These are phyloP conservation scores for Saccharomycopsis sp. DNA, from an alignment of 805 yeast species.

Conservation along the genomic window DNA sequence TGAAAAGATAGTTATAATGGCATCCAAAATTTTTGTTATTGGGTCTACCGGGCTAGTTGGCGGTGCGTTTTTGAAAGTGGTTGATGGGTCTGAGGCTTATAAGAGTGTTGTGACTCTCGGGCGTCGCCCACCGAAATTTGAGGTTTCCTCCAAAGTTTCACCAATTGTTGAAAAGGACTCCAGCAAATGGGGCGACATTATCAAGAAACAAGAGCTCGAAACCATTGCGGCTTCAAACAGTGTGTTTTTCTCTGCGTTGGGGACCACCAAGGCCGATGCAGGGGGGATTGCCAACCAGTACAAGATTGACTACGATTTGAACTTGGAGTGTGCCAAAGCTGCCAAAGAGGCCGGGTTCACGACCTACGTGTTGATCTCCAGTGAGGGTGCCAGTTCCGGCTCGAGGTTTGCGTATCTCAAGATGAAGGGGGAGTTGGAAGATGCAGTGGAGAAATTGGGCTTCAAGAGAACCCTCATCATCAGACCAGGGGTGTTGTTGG, in stretches of 20 bases:
- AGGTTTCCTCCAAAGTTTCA: slow-evolving; percentile 26
- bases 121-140: slow-evolving; percentile 31
- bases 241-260: slow-evolving; percentile 56
- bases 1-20: too few species aligned
- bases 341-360: slow-evolving; percentile 63
- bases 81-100: slow-evolving; percentile 29
- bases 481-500: slow-evolving; percentile 69
- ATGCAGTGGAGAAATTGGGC: slow-evolving; percentile 48
- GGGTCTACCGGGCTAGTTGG: slow-evolving; percentile 86
- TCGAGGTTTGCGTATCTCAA: slow-evolving; percentile 55
- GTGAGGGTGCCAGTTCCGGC: slow-evolving; percentile 49
- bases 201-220: slow-evolving; percentile 21
- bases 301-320: slow-evolving; percentile 67
- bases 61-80: slow-evolving; percentile 23
- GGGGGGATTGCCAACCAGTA: slow-evolving; percentile 66
- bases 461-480: slow-evolving; percentile 69
- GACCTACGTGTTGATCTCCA: slow-evolving; percentile 59
- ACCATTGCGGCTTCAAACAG: slow-evolving; percentile 28
- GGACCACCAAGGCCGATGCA: slow-evolving; percentile 65
- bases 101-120: slow-evolving; percentile 39
- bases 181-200: slow-evolving; percentile 42
- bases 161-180: slow-evolving; percentile 38
- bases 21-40: slow-evolving; percentile 33
- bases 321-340: slow-evolving; percentile 56
- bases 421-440: slow-evolving; percentile 72